Evolutionary conservation across 352 stramenopile species (phyloP).

Genomic region (Globisporangium emineosum): DNA sequence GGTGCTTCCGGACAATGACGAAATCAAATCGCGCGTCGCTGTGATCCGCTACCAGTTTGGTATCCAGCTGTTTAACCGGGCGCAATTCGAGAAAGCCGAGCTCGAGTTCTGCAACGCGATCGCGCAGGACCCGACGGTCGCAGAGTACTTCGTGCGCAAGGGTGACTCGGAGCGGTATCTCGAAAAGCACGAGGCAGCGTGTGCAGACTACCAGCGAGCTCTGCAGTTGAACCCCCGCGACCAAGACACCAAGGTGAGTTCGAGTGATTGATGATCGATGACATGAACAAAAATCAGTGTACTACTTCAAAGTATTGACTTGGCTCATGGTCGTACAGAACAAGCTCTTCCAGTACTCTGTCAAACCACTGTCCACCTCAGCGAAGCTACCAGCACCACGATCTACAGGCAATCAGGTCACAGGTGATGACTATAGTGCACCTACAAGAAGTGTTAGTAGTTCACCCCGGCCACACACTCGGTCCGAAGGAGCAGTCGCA

Average conservation of each 20-base stretch:
- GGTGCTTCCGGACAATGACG: conserved; percentile 42
- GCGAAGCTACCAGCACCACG: not conserved
- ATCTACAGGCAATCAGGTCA: conserved; percentile 15
- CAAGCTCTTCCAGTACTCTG: conserved; percentile 62
- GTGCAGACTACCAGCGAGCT: conserved; percentile 45
- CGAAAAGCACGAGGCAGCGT: conserved; percentile 59
- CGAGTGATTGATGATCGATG: not conserved
- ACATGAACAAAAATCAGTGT: too few species aligned
- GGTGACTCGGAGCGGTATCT: conserved; percentile 75
- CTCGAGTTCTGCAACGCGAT: conserved; percentile 70
- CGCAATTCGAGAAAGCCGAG: conserved; percentile 68
- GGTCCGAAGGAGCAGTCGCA: conserved; percentile 15
- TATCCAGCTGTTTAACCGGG: conserved; percentile 73
- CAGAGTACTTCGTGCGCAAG: conserved; percentile 65
- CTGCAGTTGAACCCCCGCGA: conserved; percentile 57
- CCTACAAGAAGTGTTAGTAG: not conserved
- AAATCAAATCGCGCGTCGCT: conserved; percentile 56
- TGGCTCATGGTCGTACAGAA: conserved; percentile 26
- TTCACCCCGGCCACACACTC: conserved; percentile 6
- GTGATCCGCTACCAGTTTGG: conserved; percentile 84
- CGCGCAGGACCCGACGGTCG: conserved; percentile 43
- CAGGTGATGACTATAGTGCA: not conserved
- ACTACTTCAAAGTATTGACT: too few species aligned
- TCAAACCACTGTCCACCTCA: conserved; percentile 10
- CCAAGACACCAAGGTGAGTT: conserved; percentile 44